Percentiles rank a stretch among this genome's conserved stretches.
These are phyloP conservation scores for Trametes sp. DNA, from an alignment of 1,284 basidiomycete species.

Conservation along the genomic window DNA sequence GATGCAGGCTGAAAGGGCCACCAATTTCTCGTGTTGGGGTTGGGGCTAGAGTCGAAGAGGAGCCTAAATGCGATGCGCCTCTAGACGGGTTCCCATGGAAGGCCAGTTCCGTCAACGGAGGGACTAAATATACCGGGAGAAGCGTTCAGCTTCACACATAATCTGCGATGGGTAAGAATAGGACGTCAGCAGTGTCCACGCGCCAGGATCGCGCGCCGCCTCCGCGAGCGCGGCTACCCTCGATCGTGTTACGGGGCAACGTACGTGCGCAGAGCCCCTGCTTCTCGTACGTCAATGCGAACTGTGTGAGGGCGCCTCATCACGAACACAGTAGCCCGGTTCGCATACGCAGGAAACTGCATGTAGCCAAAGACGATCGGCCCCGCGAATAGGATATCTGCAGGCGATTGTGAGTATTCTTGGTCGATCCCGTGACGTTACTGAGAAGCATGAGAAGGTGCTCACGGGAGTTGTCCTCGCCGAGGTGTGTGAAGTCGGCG, in stretches of 20 bases:
- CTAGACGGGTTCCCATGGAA: constrained; percentile 29
- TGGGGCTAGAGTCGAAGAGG: neutral
- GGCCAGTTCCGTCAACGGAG: constrained; percentile 4
- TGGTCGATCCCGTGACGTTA: neutral
- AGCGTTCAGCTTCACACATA: constrained; percentile 7
- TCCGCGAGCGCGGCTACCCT: neutral
- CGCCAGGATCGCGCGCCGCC: too few relatives aligned
- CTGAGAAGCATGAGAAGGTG: constrained; percentile 14
- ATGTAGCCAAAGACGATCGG: neutral
- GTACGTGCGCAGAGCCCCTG: neutral
- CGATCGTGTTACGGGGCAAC: neutral
- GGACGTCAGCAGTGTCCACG: neutral
- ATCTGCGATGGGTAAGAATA: constrained; percentile 12
- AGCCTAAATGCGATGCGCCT: neutral
- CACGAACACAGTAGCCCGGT: neutral
- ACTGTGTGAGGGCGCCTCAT: neutral
- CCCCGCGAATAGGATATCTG: neutral
- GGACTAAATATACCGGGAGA: constrained; percentile 6
- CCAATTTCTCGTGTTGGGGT: neutral
- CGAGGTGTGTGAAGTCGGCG: constrained; percentile 6
- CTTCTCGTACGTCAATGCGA: neutral
- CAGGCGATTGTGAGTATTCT: neutral
- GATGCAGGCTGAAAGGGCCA: neutral
- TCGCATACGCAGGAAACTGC: neutral
- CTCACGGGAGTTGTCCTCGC: constrained; percentile 16